phyloP scores from a whole-genome alignment of 441 rosid genomes.

The Erysimum cheiri region DNA sequence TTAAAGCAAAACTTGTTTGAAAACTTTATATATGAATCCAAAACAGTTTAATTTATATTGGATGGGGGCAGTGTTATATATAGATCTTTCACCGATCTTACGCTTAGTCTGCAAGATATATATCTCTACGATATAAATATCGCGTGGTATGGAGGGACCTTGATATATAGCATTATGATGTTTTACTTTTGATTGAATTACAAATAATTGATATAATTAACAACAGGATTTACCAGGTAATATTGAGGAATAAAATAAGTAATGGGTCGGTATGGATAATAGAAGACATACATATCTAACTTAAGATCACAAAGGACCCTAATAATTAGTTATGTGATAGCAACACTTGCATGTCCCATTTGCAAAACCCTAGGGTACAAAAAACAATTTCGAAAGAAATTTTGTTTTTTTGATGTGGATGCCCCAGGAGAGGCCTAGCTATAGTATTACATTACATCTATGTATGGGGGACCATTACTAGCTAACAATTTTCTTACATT shows the following conservation, averaged over 20 bases:
- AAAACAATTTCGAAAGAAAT: conserved; percentile 38
- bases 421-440: conserved; percentile 48
- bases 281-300: conserved; percentile 38
- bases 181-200: conserved; percentile 5
- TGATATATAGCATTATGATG: conserved; percentile 2
- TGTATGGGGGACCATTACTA: conserved; percentile 47
- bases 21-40: background rate
- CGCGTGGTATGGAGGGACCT: background rate
- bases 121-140: background rate
- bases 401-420: conserved; percentile 29
- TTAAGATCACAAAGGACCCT: conserved; percentile 41
- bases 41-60: background rate
- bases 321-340: conserved; percentile 45
- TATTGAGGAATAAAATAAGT: conserved; percentile 4
- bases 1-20: too few relatives aligned
- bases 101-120: background rate
- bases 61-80: conserved; percentile 12
- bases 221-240: conserved; percentile 4
- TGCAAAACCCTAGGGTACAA: conserved; percentile 50
- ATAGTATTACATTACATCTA: conserved; percentile 37
- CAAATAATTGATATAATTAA: background rate
- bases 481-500: conserved; percentile 33
- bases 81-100: conserved; percentile 2
- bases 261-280: conserved; percentile 1
- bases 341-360: conserved; percentile 47